phyloP scores from a whole-genome alignment of 225 moss, liverwort and hornwort genomes.

The Asterella californica region DNA sequence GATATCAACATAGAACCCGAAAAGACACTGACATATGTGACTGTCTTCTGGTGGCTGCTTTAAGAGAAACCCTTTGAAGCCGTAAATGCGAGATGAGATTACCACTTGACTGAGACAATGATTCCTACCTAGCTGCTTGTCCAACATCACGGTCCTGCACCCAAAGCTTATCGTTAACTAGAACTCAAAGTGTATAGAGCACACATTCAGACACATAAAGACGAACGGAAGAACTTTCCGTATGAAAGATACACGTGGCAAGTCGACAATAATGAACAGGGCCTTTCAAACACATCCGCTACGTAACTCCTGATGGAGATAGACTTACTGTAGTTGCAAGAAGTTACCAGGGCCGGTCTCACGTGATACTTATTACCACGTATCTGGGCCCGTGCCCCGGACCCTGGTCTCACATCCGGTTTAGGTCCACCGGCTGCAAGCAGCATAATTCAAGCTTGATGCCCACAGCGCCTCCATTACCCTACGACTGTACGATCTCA shows the following conservation, averaged over 20 bases:
- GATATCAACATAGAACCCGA: no score
- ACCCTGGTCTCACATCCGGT: no score
- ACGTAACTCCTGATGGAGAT: constrained; percentile 7
- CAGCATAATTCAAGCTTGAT: no score
- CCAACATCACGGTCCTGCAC: neutral
- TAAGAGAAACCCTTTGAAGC: no score
- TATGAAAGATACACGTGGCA: neutral
- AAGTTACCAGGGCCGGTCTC: no score
- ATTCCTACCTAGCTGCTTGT: no score
- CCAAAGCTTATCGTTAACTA: neutral
- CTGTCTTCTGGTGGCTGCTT: no score
- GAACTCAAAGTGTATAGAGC: neutral
- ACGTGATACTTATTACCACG: no score
- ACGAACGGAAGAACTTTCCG: neutral
- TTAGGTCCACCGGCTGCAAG: neutral
- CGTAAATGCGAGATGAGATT: no score
- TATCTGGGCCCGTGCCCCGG: no score
- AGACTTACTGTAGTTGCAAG: constrained; percentile 2
- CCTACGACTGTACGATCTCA: neutral
- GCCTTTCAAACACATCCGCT: neutral
- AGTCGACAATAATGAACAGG: neutral
- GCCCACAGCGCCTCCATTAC: neutral
- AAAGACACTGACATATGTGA: no score
- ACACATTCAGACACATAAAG: constrained; percentile 1
- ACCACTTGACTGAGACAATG: no score